A percentile compares a stretch with the other conserved stretches of the same genome.
Evolutionary conservation across 176 grass and related monocot genomes (phyloP).

Genomic region (Bonia amplexicaulis): DNA sequence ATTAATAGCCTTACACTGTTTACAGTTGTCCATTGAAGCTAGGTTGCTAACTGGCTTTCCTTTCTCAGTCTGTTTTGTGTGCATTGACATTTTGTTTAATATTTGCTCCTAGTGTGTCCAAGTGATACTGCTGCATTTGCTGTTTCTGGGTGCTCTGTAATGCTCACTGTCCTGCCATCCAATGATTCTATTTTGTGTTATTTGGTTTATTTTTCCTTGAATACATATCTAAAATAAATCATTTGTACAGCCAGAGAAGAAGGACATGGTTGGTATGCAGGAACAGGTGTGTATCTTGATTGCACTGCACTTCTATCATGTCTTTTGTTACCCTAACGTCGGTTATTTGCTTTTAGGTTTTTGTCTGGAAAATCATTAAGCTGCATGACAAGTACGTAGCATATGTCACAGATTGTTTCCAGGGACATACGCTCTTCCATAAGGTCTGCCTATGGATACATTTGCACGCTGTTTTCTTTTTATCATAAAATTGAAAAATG

Average conservation of each 20-base stretch:
- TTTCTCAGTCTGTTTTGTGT: background rate
- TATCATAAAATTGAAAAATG: background rate
- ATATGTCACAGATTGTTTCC: conserved; percentile 91
- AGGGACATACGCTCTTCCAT: conserved; percentile 91
- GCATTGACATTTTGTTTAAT: background rate
- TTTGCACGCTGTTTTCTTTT: background rate
- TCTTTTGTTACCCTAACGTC: background rate
- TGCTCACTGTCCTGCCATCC: background rate
- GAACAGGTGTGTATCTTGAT: conserved; percentile 65
- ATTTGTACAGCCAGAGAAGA: conserved; percentile 72
- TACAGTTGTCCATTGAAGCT: background rate
- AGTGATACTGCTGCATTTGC: background rate
- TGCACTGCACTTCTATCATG: background rate
- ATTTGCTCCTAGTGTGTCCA: background rate
- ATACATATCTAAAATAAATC: background rate
- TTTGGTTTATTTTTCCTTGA: background rate
- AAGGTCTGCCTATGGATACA: conserved; percentile 50
- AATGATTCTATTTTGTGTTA: background rate
- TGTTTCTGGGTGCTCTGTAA: background rate
- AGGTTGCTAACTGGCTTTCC: background rate
- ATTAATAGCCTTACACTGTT: background rate
- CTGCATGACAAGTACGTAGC: conserved; percentile 94
- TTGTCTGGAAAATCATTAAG: conserved; percentile 94
- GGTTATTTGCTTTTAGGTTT: conserved; percentile 53
- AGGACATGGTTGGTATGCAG: conserved; percentile 75